Conservation (phyloP, 2,329 filamentous ascomycete genomes). For the Diaporthe destruens region DNA sequence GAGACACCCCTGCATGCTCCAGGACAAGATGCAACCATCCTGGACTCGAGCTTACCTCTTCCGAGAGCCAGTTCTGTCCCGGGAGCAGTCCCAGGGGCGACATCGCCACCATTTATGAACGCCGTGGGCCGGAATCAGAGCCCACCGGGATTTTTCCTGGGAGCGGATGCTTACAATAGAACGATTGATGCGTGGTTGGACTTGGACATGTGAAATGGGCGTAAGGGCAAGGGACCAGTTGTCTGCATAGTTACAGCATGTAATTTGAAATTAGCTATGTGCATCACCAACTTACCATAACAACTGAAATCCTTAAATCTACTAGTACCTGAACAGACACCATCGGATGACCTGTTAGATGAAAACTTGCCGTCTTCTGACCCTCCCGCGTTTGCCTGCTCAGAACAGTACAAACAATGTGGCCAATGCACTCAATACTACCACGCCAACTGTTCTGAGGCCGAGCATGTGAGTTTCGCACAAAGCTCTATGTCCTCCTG, state of each 20-base stretch:
- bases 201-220: not conserved
- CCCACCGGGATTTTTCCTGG: not conserved
- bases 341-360: too few species aligned
- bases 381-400: too few species aligned
- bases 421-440: not conserved
- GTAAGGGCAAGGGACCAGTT: not conserved
- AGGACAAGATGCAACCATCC: not conserved
- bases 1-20: not conserved
- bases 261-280: not conserved
- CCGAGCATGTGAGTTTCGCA: constrained; percentile 47
- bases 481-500: constrained; percentile 1
- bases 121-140: not conserved
- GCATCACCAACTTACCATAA: not conserved
- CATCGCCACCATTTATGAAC: not conserved
- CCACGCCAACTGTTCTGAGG: not conserved
- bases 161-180: not conserved
- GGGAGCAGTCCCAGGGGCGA: not conserved
- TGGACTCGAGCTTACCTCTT: not conserved
- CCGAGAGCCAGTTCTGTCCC: not conserved
- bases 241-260: too few species aligned
- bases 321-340: too few species aligned
- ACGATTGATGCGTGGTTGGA: constrained; percentile 23
- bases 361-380: too few species aligned
- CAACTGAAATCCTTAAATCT: too few species aligned
- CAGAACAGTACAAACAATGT: too few species aligned